A percentile compares a stretch with the other conserved stretches of the same genome.
These are phyloP conservation scores for Claviceps purpurea DNA, from an alignment of 2,329 filamentous ascomycete species.

Conservation along the genomic window DNA sequence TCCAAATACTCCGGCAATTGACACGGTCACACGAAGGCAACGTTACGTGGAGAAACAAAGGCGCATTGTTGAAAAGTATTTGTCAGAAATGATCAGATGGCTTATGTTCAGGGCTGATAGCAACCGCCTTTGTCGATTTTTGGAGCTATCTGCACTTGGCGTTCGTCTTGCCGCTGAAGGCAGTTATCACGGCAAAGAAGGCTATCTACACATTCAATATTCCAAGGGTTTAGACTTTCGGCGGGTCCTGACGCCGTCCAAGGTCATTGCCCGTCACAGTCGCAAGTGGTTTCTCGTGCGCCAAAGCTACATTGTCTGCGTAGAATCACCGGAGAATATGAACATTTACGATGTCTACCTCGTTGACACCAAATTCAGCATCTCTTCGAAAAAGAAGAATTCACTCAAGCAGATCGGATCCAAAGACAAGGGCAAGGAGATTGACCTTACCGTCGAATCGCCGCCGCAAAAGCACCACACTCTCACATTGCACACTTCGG, in stretches of 20 bases:
- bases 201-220: constrained; percentile 82
- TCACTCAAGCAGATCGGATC: constrained; percentile 39
- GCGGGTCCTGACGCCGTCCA: constrained; percentile 62
- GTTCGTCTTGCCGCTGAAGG: constrained; percentile 89
- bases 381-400: constrained; percentile 55
- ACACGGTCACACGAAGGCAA: constrained; percentile 27
- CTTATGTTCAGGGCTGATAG: constrained; percentile 94
- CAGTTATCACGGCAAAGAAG: constrained; percentile 96
- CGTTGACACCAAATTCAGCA: constrained; percentile 77
- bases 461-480: constrained; percentile 57
- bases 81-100: constrained; percentile 89
- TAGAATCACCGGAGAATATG: constrained; percentile 98
- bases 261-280: constrained; percentile 69
- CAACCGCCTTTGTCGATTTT: constrained; percentile 87
- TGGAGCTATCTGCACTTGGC: constrained; percentile 87
- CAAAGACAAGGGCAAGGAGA: constrained; percentile 43
- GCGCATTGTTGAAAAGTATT: constrained; percentile 73
- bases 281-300: constrained; percentile 98
- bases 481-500: constrained; percentile 77
- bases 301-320: constrained; percentile 93
- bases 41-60: constrained; percentile 73
- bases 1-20: constrained; percentile 29
- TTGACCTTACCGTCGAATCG: constrained; percentile 27
- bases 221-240: constrained; percentile 80
- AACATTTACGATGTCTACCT: constrained; percentile 97